Base-by-base conservation (phyloP, 257 asterid species). In the Datura wrightii region DNA sequence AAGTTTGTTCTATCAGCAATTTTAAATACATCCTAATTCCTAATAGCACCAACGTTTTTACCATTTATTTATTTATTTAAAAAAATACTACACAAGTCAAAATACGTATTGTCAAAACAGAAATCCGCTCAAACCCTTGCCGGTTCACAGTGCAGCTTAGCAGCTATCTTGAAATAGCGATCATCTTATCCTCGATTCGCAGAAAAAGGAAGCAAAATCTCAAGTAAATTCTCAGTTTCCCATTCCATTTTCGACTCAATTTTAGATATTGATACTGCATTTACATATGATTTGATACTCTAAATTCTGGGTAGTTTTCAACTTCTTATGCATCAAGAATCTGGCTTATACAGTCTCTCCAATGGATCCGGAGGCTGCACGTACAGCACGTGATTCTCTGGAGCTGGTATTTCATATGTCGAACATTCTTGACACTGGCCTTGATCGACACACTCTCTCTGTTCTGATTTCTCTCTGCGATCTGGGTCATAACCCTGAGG, bases 391-490 rank as follows among this genome's bases (percentile, higher is more conserved):
- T 31, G 97, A 92, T 63, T 93, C 97, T 18, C 92, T 95, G n/a
- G 98, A 93, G 36, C 67, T 95, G 6, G 96, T 79, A 58, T 92
- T 92, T 88, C 97, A 93, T 79, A 95, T 95, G 91, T 95, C 98
- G 2, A 93, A 93, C 87, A 92, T 93, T 83, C 96, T 95, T 1
- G 97, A 93, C 36, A 93, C 96, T 41, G 96, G 98, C n/a, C 93
- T 95, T 69, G 98, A 95, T 79, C 96, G 94, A 37, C 97, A 93
- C 86, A 92, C 97, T 55, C 93, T 94, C 4, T 95, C 98, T 37
- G 85, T 95, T 84, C 92, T 95, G 69, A 92, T 92, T 11, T 90
- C 94, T 7, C 96, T 95, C 15, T 94, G 96, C 19, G 98, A 95
- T 83, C 66, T 89, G 90, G 97, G 97, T 54, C 53, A 93, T 82